These are phyloP conservation scores for Pseudophaeomoniella oleicola DNA, from an alignment of 2,329 filamentous ascomycete genomes.

Conservation along the genomic window DNA sequence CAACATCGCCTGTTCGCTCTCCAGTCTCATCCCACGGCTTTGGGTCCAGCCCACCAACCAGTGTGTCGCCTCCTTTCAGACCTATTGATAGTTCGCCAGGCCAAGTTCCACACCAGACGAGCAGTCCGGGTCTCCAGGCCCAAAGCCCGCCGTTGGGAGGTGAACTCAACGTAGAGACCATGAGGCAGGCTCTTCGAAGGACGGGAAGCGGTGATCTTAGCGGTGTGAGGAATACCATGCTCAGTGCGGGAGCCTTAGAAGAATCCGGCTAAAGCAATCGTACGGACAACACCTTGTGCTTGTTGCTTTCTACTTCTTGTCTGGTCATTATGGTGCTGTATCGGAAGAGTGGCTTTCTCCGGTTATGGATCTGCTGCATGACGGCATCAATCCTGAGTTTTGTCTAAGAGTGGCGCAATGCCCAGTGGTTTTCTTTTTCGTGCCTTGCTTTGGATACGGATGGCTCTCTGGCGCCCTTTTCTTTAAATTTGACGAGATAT, in stretches of 20 bases:
- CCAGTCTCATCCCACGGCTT: constrained; percentile 58
- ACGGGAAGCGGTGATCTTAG: constrained; percentile 71
- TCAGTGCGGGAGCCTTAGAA: neutral
- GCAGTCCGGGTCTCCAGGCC: constrained; percentile 42
- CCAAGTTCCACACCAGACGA: constrained; percentile 4
- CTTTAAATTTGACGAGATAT: too few relatives aligned
- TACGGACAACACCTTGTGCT: neutral
- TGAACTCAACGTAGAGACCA: constrained; percentile 82
- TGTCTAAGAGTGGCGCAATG: too few relatives aligned
- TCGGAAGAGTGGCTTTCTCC: too few relatives aligned
- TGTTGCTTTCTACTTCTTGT: too few relatives aligned
- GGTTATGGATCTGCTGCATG: too few relatives aligned
- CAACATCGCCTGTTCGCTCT: constrained; percentile 67
- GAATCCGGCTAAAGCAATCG: too few relatives aligned
- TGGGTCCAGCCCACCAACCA: constrained; percentile 59
- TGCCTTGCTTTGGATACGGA: too few relatives aligned
- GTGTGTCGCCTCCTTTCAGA: constrained; percentile 60
- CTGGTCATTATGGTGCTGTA: too few relatives aligned
- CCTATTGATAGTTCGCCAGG: constrained; percentile 57
- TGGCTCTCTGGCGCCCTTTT: too few relatives aligned
- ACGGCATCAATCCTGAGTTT: too few relatives aligned
- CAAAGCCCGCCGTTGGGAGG: constrained; percentile 40
- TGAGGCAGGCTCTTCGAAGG: constrained; percentile 75
- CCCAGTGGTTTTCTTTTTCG: too few relatives aligned
- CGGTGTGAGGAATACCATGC: constrained; percentile 17